phyloP scores from a whole-genome alignment of 2,329 filamentous ascomycete species.

The Cladophialophora yegresii region DNA sequence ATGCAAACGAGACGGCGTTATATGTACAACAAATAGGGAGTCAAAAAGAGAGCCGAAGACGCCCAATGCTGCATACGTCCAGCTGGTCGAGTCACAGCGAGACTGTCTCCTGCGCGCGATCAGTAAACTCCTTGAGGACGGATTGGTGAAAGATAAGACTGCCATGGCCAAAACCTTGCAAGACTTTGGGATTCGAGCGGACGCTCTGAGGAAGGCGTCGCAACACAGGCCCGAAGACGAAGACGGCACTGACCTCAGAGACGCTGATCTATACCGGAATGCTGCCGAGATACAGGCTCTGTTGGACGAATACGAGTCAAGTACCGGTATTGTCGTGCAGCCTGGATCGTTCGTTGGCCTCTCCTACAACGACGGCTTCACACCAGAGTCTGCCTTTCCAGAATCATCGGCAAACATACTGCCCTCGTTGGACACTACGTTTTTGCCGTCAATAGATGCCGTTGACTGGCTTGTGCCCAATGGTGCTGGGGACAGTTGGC shows the following conservation, averaged over 20 bases:
- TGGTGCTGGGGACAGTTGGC: neutral
- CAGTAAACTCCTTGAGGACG: conserved; percentile 7
- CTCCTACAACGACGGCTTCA: neutral
- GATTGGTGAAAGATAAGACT: conserved; percentile 6
- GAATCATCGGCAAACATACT: neutral
- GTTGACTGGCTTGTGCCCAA: neutral
- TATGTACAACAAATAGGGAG: conserved; percentile 17
- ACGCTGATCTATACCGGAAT: conserved; percentile 3
- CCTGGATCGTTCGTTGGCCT: neutral
- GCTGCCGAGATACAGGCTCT: conserved; percentile 5
- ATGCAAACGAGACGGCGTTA: conserved; percentile 13
- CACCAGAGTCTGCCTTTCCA: neutral
- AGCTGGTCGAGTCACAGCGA: conserved; percentile 23
- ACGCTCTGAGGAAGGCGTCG: conserved; percentile 14
- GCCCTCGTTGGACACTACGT: neutral
- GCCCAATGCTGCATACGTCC: conserved; percentile 22
- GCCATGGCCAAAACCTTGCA: conserved; percentile 14
- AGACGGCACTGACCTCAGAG: neutral
- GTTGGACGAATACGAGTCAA: neutral
- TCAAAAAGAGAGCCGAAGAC: conserved; percentile 19
- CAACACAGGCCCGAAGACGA: conserved; percentile 1
- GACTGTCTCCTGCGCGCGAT: conserved; percentile 16
- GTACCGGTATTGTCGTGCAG: neutral
- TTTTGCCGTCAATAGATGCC: neutral
- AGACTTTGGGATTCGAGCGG: conserved; percentile 10